Conservation (phyloP, 2,329 filamentous ascomycete species). For the Amauroascus niger region DNA sequence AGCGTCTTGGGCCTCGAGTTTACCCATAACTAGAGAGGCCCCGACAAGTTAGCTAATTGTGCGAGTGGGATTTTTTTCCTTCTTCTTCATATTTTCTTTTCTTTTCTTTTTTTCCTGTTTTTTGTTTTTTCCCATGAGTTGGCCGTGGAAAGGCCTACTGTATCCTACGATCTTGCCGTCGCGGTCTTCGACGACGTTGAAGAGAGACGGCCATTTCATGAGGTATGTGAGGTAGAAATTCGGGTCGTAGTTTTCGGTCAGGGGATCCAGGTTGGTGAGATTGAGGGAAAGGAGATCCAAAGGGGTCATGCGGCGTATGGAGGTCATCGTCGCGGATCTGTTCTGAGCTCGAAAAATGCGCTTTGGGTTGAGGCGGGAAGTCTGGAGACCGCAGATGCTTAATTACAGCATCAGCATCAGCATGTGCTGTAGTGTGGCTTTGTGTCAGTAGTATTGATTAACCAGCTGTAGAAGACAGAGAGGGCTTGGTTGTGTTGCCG, state of each 20-base stretch:
- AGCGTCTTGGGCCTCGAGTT: slow-evolving; percentile 77
- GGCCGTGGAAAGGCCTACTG: slow-evolving; percentile 51
- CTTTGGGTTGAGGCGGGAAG: no score
- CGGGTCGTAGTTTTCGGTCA: slow-evolving; percentile 97
- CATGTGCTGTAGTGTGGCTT: not conserved
- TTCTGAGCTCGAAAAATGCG: not conserved
- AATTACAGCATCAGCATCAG: no score
- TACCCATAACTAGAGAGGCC: slow-evolving; percentile 69
- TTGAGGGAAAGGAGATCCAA: slow-evolving; percentile 82
- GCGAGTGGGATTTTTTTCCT: no score
- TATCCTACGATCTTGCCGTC: slow-evolving; percentile 89
- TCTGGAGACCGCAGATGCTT: no score
- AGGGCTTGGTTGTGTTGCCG: not conserved
- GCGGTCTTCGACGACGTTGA: slow-evolving; percentile 79
- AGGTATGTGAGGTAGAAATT: slow-evolving; percentile 94
- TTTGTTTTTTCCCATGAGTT: no score
- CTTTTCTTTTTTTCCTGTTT: no score
- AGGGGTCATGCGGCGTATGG: slow-evolving; percentile 74
- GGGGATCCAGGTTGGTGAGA: slow-evolving; percentile 85
- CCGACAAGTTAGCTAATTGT: not conserved
- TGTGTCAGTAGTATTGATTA: not conserved
- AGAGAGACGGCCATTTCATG: slow-evolving; percentile 88
- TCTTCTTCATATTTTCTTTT: not conserved
- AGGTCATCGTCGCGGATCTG: slow-evolving; percentile 53
- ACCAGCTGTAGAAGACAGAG: not conserved